These are phyloP conservation scores for Pseudogymnoascus sp. DNA, from an alignment of 2,329 filamentous ascomycete species.

Conservation along the genomic window DNA sequence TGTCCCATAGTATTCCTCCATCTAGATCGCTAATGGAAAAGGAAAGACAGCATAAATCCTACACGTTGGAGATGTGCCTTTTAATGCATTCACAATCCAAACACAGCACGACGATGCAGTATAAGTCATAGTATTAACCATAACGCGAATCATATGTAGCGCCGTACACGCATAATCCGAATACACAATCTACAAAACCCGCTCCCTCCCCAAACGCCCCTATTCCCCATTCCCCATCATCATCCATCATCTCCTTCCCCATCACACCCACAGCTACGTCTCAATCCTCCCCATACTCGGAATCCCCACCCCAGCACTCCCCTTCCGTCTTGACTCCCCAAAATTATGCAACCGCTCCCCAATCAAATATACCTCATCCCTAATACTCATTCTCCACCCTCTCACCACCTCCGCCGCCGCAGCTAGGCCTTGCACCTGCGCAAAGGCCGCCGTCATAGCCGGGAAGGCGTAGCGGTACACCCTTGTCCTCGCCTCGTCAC, in stretches of 20 bases:
- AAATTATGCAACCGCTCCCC: constrained; percentile 95
- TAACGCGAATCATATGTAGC: background rate
- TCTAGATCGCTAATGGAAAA: too few relatives aligned
- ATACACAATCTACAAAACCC: background rate
- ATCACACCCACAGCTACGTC: constrained; percentile 16
- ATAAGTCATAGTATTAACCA: background rate
- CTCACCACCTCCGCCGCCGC: constrained; percentile 55
- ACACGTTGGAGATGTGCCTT: too few relatives aligned
- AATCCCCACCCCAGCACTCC: constrained; percentile 13
- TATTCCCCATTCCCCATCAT: background rate
- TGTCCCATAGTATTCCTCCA: too few relatives aligned
- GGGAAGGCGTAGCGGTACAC: constrained; percentile 69
- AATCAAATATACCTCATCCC: constrained; percentile 93
- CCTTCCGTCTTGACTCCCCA: constrained; percentile 41
- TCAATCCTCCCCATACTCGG: constrained; percentile 22
- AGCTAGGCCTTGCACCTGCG: constrained; percentile 32
- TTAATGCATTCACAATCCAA: background rate
- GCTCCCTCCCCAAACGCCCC: constrained; percentile 3
- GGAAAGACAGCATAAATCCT: too few relatives aligned
- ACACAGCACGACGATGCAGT: background rate
- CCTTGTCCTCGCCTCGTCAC: constrained; percentile 23
- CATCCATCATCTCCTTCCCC: background rate
- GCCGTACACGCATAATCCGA: background rate
- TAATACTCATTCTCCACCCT: constrained; percentile 70
- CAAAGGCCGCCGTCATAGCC: constrained; percentile 29